A percentile compares a stretch with the other conserved stretches of the same genome.
Conservation (phyloP, 495 filamentous ascomycete species). For the Podospora fimiseda region DNA sequence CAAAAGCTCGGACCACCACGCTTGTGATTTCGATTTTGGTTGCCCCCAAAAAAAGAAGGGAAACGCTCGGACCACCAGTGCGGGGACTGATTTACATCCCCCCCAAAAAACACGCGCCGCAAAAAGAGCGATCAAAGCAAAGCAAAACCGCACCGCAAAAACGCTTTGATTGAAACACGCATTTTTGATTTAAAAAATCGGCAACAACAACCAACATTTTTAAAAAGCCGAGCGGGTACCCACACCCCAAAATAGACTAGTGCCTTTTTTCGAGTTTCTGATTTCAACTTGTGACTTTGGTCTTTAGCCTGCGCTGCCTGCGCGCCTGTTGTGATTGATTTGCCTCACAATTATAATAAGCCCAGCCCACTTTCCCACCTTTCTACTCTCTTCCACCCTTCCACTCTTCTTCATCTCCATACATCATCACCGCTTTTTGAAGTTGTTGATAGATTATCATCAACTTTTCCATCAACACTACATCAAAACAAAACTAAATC, state of each 20-base stretch:
- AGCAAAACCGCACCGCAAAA: background rate
- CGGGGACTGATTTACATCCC: slow-evolving; percentile 2
- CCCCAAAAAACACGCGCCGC: slow-evolving; percentile 14
- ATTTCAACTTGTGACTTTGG: slow-evolving; percentile 3
- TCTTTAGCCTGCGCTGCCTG: background rate
- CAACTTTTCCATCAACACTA: slow-evolving; percentile 20
- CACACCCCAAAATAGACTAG: slow-evolving; percentile 24
- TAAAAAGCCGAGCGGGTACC: slow-evolving; percentile 1
- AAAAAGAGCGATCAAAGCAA: slow-evolving; percentile 11
- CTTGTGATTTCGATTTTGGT: background rate
- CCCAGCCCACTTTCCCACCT: background rate
- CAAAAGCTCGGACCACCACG: slow-evolving; percentile 4
- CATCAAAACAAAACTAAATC: slow-evolving; percentile 21
- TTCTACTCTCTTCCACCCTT: slow-evolving; percentile 3
- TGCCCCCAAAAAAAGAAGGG: background rate
- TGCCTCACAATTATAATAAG: too few relatives aligned
- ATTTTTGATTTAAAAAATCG: slow-evolving; percentile 17
- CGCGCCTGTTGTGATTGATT: background rate
- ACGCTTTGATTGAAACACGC: slow-evolving; percentile 5
- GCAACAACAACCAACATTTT: slow-evolving; percentile 4
- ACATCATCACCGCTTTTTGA: slow-evolving; percentile 10
- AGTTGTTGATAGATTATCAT: slow-evolving; percentile 19
- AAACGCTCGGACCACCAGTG: slow-evolving; percentile 10
- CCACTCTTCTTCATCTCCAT: slow-evolving; percentile 5
- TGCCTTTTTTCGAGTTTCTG: slow-evolving; percentile 17